Percentiles rank a stretch among this genome's conserved stretches.
Conservation (phyloP, 495 filamentous ascomycete genomes). For the Neurospora sp. region DNA sequence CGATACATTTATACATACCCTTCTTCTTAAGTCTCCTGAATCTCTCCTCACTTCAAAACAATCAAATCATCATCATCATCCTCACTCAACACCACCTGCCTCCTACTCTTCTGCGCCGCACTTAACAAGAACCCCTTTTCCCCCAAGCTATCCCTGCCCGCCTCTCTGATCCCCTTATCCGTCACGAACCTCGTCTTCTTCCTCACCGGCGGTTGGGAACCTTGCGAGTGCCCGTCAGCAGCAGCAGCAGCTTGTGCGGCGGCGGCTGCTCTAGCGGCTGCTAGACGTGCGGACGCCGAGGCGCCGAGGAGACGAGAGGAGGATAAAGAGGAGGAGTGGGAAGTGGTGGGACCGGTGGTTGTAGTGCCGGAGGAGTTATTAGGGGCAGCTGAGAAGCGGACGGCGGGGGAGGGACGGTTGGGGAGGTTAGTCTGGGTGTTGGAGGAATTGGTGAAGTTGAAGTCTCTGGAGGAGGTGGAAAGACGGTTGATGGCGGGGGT, state of each 20-base stretch:
- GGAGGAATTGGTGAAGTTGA: constrained; percentile 1
- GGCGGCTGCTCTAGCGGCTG: neutral
- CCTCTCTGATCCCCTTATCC: constrained; percentile 63
- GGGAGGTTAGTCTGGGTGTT: neutral
- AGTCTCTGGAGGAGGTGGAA: neutral
- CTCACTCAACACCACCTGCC: constrained; percentile 34
- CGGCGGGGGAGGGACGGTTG: neutral
- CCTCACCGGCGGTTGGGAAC: constrained; percentile 34
- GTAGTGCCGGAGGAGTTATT: neutral
- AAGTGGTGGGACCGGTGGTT: neutral
- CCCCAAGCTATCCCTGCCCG: constrained; percentile 64
- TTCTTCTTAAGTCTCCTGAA: too few relatives aligned
- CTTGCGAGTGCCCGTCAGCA: neutral
- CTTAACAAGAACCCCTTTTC: constrained; percentile 28
- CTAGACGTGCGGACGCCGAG: neutral
- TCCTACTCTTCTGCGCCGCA: constrained; percentile 13
- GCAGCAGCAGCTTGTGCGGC: neutral
- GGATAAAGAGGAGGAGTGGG: neutral
- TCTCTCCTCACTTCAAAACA: constrained; percentile 10
- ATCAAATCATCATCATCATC: constrained; percentile 35
- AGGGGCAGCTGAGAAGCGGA: neutral
- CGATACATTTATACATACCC: too few relatives aligned
- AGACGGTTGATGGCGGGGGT: neutral
- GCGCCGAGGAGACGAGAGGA: neutral
- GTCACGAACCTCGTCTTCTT: constrained; percentile 83